Evolutionary conservation across 75 land plant genomes (phyloP).

Genomic region (Pinus albicaulis): DNA sequence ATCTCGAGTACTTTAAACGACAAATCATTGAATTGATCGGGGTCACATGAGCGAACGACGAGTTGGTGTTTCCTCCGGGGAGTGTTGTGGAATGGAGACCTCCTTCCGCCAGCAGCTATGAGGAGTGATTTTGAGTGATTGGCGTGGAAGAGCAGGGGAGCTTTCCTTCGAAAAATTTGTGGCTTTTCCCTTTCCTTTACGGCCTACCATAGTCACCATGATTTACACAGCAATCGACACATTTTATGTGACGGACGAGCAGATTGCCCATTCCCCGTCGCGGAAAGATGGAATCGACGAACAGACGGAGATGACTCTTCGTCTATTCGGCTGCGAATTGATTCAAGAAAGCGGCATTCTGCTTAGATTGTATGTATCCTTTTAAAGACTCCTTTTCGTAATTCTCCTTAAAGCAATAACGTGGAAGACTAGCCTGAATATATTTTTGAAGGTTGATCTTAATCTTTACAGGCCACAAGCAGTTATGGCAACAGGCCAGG

Average conservation of each 20-base stretch:
- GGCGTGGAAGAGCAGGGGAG: too few species aligned
- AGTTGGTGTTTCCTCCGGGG: too few species aligned
- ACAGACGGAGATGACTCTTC: slow-evolving; percentile 62
- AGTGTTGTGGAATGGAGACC: too few species aligned
- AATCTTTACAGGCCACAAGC: slow-evolving; percentile 81
- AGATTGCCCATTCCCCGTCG: slow-evolving; percentile 78
- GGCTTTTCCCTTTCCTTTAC: background rate
- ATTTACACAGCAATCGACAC: slow-evolving; percentile 95
- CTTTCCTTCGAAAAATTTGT: too few species aligned
- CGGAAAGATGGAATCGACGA: slow-evolving; percentile 88
- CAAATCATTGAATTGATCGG: too few species aligned
- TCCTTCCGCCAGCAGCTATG: too few species aligned
- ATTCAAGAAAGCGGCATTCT: slow-evolving; percentile 95
- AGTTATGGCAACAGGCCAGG: slow-evolving; percentile 98
- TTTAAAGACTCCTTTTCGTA: background rate
- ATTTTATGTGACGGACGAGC: slow-evolving; percentile 83
- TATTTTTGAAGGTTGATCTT: background rate
- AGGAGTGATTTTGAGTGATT: too few species aligned
- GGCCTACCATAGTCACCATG: slow-evolving; percentile 28
- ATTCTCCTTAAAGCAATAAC: background rate
- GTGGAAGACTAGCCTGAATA: background rate
- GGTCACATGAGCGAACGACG: too few species aligned
- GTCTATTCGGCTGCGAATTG: slow-evolving; percentile 90
- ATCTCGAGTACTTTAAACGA: too few species aligned
- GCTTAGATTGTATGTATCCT: slow-evolving; percentile 59